Evolutionary conservation across 2,329 filamentous ascomycete genomes (phyloP), one percentile per base, ranked within the genome.

Genomic region (Leptographium wingfieldii): DNA sequence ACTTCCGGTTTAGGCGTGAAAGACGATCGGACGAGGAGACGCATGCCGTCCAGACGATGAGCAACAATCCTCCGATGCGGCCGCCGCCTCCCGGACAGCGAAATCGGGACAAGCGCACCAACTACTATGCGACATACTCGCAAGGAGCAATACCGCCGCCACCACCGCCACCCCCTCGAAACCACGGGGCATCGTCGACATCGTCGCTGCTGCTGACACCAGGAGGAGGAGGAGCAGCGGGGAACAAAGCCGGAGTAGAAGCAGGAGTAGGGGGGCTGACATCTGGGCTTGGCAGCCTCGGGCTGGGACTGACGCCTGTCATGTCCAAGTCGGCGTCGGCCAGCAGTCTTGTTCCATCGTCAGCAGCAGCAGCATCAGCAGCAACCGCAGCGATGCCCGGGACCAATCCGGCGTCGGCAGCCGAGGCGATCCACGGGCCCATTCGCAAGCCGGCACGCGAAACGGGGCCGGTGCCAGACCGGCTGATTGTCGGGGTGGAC

Each of bases 401-500:
- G 14, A 3, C 46, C 40, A 56, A 48, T 38, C 59, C 55, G 29
- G 75, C 77, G 31, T 80, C 80, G 43, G 80, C 80, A 25, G 80
- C 82, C 0, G 82, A 85, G 68, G 82, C 82, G 54, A 83, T 85
- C 71, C 80, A 83, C 68, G 81, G 81, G 3, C 81, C 82, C 16
- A 75, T 83, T 33, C 76, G 81, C 62, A 82, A 84, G 65, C 77
- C 79, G 31, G 73, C 75, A 31, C 72, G 77, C 66, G 80, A 83
- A 65, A 74, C 77, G 60, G 71, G 76, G 35, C 74, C 78, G 12
- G 69, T 77, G 55, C 78, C 74, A 64, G 86, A 90, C 68, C 78
- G 85, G 59, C 73, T 90, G 65, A 87, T 91, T 66, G 86, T 92
- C 40, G 88, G 87, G 9, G 83, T 92, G 9, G 88, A 92, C 70